A percentile compares a stretch with the other conserved stretches of the same genome.
These are phyloP conservation scores for Nakazawaea populi DNA, from an alignment of 805 yeast species.

Conservation along the genomic window DNA sequence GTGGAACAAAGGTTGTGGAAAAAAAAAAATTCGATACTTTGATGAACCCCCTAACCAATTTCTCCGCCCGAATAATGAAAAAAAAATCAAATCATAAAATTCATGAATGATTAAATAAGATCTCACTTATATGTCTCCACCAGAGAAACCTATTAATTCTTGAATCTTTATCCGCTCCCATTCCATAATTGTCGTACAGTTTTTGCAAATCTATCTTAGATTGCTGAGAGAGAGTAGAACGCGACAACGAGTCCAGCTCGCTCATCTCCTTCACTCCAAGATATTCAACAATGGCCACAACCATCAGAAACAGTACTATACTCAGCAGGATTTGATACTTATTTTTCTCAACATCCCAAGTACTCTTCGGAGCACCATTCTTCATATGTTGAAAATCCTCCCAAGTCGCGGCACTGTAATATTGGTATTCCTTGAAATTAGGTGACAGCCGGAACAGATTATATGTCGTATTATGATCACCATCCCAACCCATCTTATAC, in stretches of 20 bases:
- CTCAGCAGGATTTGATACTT: slow-evolving; percentile 21
- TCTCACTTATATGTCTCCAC: slow-evolving; percentile 34
- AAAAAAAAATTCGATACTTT: too few species aligned
- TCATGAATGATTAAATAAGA: slow-evolving; percentile 13
- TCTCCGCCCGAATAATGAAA: neutral
- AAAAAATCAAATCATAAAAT: neutral
- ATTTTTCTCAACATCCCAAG: slow-evolving; percentile 20
- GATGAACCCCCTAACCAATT: neutral
- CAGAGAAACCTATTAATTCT: slow-evolving; percentile 53
- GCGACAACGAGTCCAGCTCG: slow-evolving; percentile 21
- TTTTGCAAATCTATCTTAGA: slow-evolving; percentile 32
- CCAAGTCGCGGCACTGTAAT: slow-evolving; percentile 63
- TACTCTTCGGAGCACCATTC: slow-evolving; percentile 1
- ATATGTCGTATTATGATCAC: neutral
- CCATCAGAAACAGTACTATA: slow-evolving; percentile 19
- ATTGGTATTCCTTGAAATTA: slow-evolving; percentile 23
- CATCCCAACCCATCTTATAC: slow-evolving; percentile 40
- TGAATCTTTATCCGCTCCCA: slow-evolving; percentile 41
- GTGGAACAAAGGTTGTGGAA: too few species aligned
- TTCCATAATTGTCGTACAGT: slow-evolving; percentile 46
- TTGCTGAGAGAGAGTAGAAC: slow-evolving; percentile 28
- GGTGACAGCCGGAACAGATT: slow-evolving; percentile 1
- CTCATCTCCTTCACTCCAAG: slow-evolving; percentile 33
- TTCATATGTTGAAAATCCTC: slow-evolving; percentile 44
- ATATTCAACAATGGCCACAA: slow-evolving; percentile 24